phyloP scores from a whole-genome alignment of 2,329 filamentous ascomycete species.

The Colletotrichum horii region DNA sequence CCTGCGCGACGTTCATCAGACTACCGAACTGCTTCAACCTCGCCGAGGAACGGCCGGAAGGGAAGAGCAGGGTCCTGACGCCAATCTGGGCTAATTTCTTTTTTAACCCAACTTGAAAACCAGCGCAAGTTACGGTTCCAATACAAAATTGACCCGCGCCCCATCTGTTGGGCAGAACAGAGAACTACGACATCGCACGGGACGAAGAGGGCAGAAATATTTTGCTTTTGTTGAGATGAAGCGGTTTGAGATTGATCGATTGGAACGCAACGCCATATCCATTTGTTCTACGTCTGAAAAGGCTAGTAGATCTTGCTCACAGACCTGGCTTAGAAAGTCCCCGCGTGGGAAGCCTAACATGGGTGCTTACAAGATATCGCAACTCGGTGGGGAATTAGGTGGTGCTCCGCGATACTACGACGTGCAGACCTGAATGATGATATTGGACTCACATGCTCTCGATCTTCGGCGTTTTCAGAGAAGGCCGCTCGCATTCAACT shows the following conservation, averaged over 20 bases:
- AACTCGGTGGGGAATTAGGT: rapidly evolving
- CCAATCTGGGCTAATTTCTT: background rate
- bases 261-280: rapidly evolving
- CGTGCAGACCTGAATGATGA: background rate
- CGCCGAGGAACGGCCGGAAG: background rate
- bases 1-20: background rate
- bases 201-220: background rate
- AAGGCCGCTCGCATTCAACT: background rate
- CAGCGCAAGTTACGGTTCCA: background rate
- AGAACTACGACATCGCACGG: background rate
- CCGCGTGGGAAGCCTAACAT: background rate
- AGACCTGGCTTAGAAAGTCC: background rate
- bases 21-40: background rate
- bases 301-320: background rate
- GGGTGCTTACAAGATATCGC: background rate
- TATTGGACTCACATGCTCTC: background rate
- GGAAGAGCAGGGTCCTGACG: background rate
- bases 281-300: rapidly evolving
- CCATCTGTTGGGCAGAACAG: background rate
- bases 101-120: background rate
- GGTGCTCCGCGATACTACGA: background rate
- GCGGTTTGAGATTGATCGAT: background rate
- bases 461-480: background rate
- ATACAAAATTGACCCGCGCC: background rate
- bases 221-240: background rate